Percentiles rank a stretch among this genome's conserved stretches.
phyloP scores from a whole-genome alignment of 805 yeast species.

The Spathaspora passalidarum region DNA sequence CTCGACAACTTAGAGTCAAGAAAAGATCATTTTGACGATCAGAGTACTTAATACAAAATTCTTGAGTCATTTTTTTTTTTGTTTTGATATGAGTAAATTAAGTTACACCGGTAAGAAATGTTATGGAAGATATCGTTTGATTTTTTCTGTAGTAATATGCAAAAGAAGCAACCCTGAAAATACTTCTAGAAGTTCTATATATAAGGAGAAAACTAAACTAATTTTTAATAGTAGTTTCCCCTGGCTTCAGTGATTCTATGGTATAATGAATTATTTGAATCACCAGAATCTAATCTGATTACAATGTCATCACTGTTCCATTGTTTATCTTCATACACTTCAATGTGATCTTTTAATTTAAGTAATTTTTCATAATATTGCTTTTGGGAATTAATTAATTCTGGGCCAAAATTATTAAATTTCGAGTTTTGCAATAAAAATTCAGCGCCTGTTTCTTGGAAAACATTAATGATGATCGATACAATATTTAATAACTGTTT shows the following conservation, averaged over 20 bases:
- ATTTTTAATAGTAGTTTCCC: background rate
- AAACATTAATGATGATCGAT: conserved; percentile 27
- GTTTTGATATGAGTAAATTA: no score
- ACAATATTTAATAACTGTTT: conserved; percentile 23
- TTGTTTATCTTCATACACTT: conserved; percentile 31
- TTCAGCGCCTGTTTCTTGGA: conserved; percentile 30
- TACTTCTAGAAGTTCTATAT: no score
- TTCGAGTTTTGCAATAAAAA: conserved; percentile 34
- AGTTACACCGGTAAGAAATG: no score
- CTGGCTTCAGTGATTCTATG: background rate
- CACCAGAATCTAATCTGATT: conserved; percentile 22
- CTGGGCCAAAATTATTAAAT: conserved; percentile 30
- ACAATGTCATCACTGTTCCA: conserved; percentile 41
- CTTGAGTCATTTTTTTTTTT: no score
- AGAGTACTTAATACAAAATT: no score
- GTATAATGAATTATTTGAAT: conserved; percentile 14
- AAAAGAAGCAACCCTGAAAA: no score
- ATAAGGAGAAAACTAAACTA: no score
- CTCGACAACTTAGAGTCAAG: no score
- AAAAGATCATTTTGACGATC: no score
- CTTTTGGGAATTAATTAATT: conserved; percentile 18
- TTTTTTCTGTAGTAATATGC: no score
- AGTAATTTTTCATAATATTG: conserved; percentile 20
- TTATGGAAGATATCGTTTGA: no score
- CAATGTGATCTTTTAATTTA: conserved; percentile 22